Evolutionary conservation across 1,139 yeast genomes (phyloP), one percentile per base, ranked within the genome.

Genomic region (Pichia sp.): DNA sequence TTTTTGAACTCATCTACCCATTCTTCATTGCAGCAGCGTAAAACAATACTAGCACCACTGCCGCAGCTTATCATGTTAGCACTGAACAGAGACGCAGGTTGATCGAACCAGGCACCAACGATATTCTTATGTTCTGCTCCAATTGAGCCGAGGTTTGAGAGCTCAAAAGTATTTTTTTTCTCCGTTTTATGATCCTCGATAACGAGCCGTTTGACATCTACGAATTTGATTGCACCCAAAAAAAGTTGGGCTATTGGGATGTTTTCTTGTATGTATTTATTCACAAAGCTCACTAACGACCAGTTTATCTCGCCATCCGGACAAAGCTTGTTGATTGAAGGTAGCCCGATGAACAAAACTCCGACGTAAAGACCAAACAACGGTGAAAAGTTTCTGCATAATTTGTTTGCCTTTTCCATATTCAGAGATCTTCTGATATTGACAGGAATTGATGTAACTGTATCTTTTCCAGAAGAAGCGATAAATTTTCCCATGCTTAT

Each of bases 341-440:
- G 61, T 12, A 57, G n/a, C 3, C 50, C 46, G 29, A 57, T 30
- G 8, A 16, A 29, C 2, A 47, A n/a, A 12, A 9, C 16, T 12
- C 60, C 53, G n/a, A 58, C 27, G n/a, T 49, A 51, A 42, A 55
- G 24, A 6, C 60, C 60, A 56, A 58, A 57, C 8, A 48, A 53
- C 2, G 47, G 31, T 9, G 56, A 42, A 41, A 52, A 58, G 1
- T 43, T 42, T 3, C 48, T 29, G 12, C 47, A 49, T 3, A 52
- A 8, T 16, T 27, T 2, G 9, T 34, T 31, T 12, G 54, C 57
- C 3, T 34, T 48, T 2, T 52, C 48, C 5, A 2, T 16, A 16
- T 57, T 48, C 9, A 61, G 57, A 1, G 29, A 27, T 1, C 46
- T 46, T 45, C 67, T 55, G 5, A 60, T 44, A 46, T 62, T 58